Evolutionary conservation across 192 early-diverging fungal species (phyloP).

Genomic region (Rhizophagus sp.): DNA sequence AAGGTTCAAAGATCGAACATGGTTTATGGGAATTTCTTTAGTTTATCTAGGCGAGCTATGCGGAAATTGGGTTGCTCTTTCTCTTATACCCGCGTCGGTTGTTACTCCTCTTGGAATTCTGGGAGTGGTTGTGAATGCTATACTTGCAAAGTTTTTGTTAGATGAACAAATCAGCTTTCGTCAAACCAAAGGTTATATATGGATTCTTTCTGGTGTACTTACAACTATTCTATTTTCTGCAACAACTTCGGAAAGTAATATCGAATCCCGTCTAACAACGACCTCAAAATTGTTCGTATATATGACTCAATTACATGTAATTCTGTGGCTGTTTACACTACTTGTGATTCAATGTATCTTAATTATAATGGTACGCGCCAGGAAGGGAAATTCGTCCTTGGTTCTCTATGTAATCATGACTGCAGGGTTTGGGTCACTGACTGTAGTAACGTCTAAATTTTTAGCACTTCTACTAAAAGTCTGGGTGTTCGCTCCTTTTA

Average conservation of each 20-base stretch:
- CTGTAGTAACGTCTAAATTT: constrained; percentile 25
- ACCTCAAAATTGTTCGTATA: background rate
- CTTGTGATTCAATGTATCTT: background rate
- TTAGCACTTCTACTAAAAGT: constrained; percentile 14
- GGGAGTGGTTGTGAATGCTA: constrained; percentile 33
- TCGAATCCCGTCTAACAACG: background rate
- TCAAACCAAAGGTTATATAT: constrained; percentile 30
- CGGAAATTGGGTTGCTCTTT: constrained; percentile 37
- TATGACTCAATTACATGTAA: background rate
- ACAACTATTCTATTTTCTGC: constrained; percentile 5
- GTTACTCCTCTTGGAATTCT: constrained; percentile 38
- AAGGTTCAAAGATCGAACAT: constrained; percentile 30
- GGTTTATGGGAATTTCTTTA: constrained; percentile 29
- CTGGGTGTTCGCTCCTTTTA: background rate
- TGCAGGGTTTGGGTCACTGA: constrained; percentile 23
- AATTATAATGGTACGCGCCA: background rate
- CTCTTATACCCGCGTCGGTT: constrained; percentile 28
- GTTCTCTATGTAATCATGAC: constrained; percentile 24
- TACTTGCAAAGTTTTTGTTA: constrained; percentile 29
- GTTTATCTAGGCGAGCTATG: constrained; percentile 31
- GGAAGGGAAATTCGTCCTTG: constrained; percentile 7
- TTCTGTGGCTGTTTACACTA: constrained; percentile 1
- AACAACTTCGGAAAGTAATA: background rate
- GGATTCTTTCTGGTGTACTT: constrained; percentile 4
- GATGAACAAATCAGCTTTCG: constrained; percentile 23